Percentiles rank a stretch among this genome's conserved stretches.
These are phyloP conservation scores for Tuber brumale DNA, from an alignment of 495 filamentous ascomycete genomes.

Conservation along the genomic window DNA sequence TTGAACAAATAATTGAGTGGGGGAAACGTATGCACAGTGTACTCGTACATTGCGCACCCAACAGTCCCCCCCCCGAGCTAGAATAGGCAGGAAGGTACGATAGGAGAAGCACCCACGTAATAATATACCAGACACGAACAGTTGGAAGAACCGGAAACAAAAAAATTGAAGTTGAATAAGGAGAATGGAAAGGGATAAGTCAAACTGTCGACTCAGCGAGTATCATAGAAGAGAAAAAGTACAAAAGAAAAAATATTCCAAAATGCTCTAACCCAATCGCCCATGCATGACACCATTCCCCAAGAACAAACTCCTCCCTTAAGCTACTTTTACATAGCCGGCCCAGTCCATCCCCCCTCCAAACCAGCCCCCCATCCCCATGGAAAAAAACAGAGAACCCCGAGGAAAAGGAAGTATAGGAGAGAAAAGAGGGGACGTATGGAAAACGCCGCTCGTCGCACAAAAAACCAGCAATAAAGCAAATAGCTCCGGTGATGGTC, in stretches of 20 bases:
- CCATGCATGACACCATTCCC: slow-evolving; percentile 4
- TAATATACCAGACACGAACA: background rate
- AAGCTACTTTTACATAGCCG: background rate
- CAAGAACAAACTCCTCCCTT: background rate
- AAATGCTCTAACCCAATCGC: slow-evolving; percentile 6
- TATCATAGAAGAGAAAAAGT: slow-evolving; percentile 1
- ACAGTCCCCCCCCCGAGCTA: background rate
- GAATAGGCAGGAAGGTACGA: background rate
- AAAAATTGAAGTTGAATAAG: background rate
- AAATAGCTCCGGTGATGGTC: slow-evolving; percentile 19
- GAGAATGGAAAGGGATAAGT: background rate
- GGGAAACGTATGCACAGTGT: background rate
- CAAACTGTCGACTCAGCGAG: background rate
- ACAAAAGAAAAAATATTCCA: slow-evolving; percentile 4
- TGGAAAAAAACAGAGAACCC: background rate
- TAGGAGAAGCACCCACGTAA: background rate
- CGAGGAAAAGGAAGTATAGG: background rate
- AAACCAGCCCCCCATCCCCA: background rate
- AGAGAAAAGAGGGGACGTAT: slow-evolving; percentile 10
- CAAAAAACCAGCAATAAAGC: slow-evolving; percentile 28
- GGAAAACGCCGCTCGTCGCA: slow-evolving; percentile 22
- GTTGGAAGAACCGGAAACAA: background rate
- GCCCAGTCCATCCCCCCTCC: background rate
- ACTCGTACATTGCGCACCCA: background rate
- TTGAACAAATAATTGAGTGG: background rate